Percentiles rank a stretch among this genome's conserved stretches.
Evolutionary conservation across 2,329 filamentous ascomycete genomes (phyloP).

Genomic region (Herpotrichia juniperi): DNA sequence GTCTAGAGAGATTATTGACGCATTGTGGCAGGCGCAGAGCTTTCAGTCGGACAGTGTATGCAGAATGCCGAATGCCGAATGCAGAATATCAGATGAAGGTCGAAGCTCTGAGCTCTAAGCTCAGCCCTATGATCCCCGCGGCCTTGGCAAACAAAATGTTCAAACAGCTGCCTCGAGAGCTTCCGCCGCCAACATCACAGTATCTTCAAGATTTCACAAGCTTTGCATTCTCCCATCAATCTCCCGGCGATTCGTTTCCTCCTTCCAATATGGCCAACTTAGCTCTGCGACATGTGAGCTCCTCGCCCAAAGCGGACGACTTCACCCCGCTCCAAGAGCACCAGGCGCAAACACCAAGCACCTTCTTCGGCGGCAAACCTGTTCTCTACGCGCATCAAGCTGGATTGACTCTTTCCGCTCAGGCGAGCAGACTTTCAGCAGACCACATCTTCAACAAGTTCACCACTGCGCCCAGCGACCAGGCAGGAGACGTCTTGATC

Average conservation of each 20-base stretch:
- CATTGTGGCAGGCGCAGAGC: neutral
- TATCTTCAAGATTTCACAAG: too few species aligned
- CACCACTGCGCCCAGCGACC: conserved; percentile 38
- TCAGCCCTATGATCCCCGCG: neutral
- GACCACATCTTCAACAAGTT: conserved; percentile 54
- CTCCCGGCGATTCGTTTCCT: too few species aligned
- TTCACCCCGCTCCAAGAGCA: conserved; percentile 72
- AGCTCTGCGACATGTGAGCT: conserved; percentile 58
- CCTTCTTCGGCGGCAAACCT: conserved; percentile 74
- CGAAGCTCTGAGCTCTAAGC: too few species aligned
- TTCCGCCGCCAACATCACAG: neutral
- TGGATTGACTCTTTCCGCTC: conserved; percentile 64
- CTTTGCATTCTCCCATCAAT: neutral
- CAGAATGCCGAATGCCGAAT: neutral
- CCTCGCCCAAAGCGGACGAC: conserved; percentile 62
- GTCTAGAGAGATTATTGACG: neutral
- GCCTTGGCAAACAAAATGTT: neutral
- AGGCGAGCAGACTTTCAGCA: conserved; percentile 59
- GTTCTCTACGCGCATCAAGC: conserved; percentile 70
- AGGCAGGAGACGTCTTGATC: conserved; percentile 33
- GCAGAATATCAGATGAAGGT: too few species aligned
- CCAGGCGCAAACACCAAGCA: conserved; percentile 72
- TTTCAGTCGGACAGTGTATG: neutral
- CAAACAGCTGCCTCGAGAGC: neutral
- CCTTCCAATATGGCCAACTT: too few species aligned